Percentiles rank a stretch among this genome's conserved stretches.
Evolutionary conservation across 129 eudicot species (phyloP).

Genomic region (Logfia minima): DNA sequence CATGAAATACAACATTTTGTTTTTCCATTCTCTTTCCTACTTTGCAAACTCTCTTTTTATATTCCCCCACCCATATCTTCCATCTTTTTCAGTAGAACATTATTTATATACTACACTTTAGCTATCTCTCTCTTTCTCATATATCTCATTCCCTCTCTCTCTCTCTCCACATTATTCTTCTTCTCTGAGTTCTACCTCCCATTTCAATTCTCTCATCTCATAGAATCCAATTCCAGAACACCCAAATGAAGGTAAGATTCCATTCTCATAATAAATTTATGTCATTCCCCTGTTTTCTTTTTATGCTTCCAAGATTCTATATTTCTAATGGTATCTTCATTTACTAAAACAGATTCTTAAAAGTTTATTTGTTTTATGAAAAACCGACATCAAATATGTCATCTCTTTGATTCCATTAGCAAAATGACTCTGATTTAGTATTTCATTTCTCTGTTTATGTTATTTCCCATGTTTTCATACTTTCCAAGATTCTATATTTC

Average conservation of each 20-base stretch:
- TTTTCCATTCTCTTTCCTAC: conserved; percentile 31
- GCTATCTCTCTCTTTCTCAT: conserved; percentile 10
- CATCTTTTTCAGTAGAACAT: conserved; percentile 26
- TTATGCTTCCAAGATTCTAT: conserved; percentile 15
- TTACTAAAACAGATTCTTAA: not conserved
- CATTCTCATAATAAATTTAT: conserved; percentile 11
- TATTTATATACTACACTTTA: conserved; percentile 33
- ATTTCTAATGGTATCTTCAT: not conserved
- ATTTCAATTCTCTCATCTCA: conserved; percentile 26
- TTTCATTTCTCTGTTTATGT: not conserved
- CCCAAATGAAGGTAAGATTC: conserved; percentile 41
- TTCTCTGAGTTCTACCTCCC: conserved; percentile 24
- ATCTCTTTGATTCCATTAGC: not conserved
- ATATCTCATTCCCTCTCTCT: not conserved
- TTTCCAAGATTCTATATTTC: not conserved
- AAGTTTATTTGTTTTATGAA: not conserved
- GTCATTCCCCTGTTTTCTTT: not conserved
- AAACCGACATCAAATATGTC: not conserved
- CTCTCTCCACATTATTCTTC: conserved; percentile 13
- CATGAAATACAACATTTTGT: conserved; percentile 21
- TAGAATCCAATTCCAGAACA: conserved; percentile 19
- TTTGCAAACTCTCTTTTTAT: conserved; percentile 24
- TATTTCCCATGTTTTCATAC: conserved; percentile 18
- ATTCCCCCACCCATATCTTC: conserved; percentile 31
- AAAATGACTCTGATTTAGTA: not conserved